Conservation (phyloP, 148 eudicot species). For the Spergularia bocconei region DNA sequence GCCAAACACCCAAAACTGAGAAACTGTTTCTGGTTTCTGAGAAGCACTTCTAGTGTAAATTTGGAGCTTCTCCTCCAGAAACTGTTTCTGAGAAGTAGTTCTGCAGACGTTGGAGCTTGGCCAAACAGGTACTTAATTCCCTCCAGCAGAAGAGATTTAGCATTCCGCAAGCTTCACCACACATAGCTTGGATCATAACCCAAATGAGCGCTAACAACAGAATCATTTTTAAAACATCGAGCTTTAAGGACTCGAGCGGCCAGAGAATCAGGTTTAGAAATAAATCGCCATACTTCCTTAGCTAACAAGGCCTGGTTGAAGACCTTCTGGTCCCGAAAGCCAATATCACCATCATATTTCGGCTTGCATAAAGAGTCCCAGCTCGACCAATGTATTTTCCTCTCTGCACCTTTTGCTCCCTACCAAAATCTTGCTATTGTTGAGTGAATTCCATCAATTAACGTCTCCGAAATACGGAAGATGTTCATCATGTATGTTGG, state of each 20-base stretch:
- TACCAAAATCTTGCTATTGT: neutral
- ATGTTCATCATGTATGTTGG: too few relatives aligned
- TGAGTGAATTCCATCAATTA: too few relatives aligned
- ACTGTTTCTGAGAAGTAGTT: too few relatives aligned
- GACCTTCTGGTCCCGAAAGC: neutral
- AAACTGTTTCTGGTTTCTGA: too few relatives aligned
- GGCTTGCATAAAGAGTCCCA: neutral
- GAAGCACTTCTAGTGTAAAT: too few relatives aligned
- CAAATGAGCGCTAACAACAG: neutral
- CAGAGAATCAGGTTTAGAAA: neutral
- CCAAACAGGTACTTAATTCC: too few relatives aligned
- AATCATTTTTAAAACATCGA: neutral
- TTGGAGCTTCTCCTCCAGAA: too few relatives aligned
- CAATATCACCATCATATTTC: neutral
- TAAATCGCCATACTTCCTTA: too few relatives aligned
- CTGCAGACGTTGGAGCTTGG: too few relatives aligned
- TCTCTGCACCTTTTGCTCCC: neutral
- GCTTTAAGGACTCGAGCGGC: neutral
- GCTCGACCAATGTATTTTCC: neutral
- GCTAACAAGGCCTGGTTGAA: neutral
- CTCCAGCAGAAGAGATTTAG: neutral
- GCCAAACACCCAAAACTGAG: too few relatives aligned
- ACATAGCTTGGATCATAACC: neutral
- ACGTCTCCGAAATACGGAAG: too few relatives aligned
- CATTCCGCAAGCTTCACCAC: neutral